Base-by-base conservation (phyloP, 768 basidiomycete genomes). In the Phlebiopsis flavidoalba region DNA sequence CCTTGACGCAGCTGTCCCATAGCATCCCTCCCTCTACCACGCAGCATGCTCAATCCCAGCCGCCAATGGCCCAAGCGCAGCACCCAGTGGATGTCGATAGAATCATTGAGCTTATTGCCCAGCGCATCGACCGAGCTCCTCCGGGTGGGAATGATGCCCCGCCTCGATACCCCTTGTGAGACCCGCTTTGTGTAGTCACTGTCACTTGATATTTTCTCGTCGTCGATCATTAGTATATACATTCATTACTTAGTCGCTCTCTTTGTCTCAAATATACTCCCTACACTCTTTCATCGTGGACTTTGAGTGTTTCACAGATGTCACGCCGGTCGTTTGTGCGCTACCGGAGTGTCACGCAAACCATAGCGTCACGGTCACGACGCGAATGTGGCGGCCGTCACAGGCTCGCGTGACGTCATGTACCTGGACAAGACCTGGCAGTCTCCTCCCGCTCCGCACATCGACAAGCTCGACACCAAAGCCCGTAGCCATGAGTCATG, bases 91-190 rank as follows among this genome's bases (percentile, higher is more conserved):
- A 59, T 26, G 61, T 63, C 43, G 51, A 63, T 19, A 46, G 45
- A 3, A 58, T 63, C 35, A 63, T 63, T 33, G 61, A 63, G 53
- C 57, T 63, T 35, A 63, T 63, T 47, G 61, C 61, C 14, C 57
- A 58, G 46, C 8, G 58, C 17, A 59, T 63, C 21, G 61, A 63
- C 58, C 45, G 45, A 8, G 21, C 33, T 11, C 31, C 35, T 19
- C 21, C 33, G 24, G 19, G 21, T 11, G 52, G 46, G 3, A 11
- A 45, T 7, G 53, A 49, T 22, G 24, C 46, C 4, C 57, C 59
- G n/a, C 59, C 59, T 12, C 49, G 14, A 22, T 53, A 60, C 24
- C 46, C 57, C 24, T 47, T 11, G 10, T 57, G 40, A 57, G 12
- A 17, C 3, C 19, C 48, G 8, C 15, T 15, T 21, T 31, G 2